A percentile compares a stretch with the other conserved stretches of the same genome.
Evolutionary conservation across 495 filamentous ascomycete genomes (phyloP).

Genomic region (Neurospora sp.): DNA sequence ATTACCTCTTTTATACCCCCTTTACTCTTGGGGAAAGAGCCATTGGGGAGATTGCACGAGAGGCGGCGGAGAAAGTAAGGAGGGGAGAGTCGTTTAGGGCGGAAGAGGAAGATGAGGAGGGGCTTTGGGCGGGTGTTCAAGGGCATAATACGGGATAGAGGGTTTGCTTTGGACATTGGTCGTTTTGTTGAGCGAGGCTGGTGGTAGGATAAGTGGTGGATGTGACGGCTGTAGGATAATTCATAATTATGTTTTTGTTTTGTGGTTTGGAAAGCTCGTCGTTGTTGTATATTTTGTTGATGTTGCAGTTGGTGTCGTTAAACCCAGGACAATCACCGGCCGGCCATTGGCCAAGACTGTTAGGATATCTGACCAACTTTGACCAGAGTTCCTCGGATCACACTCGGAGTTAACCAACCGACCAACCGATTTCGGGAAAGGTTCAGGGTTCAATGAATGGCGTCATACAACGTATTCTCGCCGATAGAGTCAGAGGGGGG

Average conservation of each 20-base stretch:
- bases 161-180: background rate
- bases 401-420: background rate
- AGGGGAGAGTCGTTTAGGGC: conserved; percentile 1
- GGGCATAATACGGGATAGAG: too few species aligned
- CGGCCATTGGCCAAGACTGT: background rate
- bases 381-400: too few species aligned
- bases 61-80: conserved; percentile 17
- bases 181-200: background rate
- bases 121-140: background rate
- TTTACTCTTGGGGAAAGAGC: conserved; percentile 22
- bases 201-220: background rate
- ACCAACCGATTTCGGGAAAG: background rate
- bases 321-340: background rate
- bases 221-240: background rate
- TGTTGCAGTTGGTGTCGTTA: background rate
- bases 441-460: background rate
- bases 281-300: background rate
- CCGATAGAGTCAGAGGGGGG: background rate
- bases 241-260: background rate
- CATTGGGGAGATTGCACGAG: conserved; percentile 20
- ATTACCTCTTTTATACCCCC: conserved; percentile 26
- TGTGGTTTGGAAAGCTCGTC: background rate
- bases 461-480: background rate
- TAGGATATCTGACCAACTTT: background rate
- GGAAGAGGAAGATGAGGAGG: background rate